Evolutionary conservation across 495 filamentous ascomycete genomes (phyloP), one percentile per base, ranked within the genome.

Genomic region (Bathelium albidoporum): DNA sequence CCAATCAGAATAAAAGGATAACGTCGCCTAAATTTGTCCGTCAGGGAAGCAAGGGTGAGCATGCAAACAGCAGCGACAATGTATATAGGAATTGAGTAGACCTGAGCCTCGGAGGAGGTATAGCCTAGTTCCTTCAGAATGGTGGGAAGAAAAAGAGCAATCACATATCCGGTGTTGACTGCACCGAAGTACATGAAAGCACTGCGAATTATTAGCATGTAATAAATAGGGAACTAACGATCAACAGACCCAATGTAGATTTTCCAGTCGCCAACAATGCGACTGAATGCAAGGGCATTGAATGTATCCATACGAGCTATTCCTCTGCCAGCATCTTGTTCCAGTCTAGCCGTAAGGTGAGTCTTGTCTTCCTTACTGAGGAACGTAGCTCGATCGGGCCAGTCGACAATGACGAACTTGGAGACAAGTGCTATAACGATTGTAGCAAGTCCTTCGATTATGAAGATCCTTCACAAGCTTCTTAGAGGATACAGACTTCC

Each of bases 201-300:
- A 32, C 67, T 65, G 45, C 60, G 41, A 36, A 24, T 55, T 24
- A 55, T 55, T 9, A 55, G 49, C 49, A 29, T 63, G 66, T 9
- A 69, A 63, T 59, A 77, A 75, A 70, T n/a, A n/a, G 44, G 29
- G 49, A 29, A 26, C 24, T 5, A 11, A 29, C 16, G 24, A 16
- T n/a, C 49, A 55, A 55, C 49, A 55, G 29, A 55, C 49, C 49
- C 49, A 18, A 76, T 73, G 63, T 80, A 87, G 36, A 88, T 82
- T 73, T 87, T 87, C 84, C 84, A 87, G 70, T 89, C 86, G 58
- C 74, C 68, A 4, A 85, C 63, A 22, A 58, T 29, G 20, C 49
- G 49, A 9, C 29, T 55, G 49, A 55, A 55, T 55, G 49, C 49
- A 12, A 70, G 64, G 79, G 74, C 43, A 72, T 61, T 29, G 24